Evolutionary conservation across 1,139 yeast genomes (phyloP), one percentile per base, ranked within the genome.

Genomic region (Saccharomyces hybrid): DNA sequence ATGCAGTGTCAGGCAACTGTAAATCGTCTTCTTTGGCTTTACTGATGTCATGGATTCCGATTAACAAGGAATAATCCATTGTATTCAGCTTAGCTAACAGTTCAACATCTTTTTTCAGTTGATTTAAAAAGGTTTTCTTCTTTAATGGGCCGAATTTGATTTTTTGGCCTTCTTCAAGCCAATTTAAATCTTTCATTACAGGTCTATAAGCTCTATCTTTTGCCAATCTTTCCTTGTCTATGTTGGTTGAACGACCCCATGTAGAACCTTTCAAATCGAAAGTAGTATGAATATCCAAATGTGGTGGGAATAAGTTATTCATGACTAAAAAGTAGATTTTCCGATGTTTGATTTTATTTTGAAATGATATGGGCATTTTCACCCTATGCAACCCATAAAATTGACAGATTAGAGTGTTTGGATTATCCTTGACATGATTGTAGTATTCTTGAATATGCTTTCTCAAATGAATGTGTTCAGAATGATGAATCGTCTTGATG

Each of bases 281-380:
- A 46, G 93, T 88, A 50, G 81, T 73, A 67, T 90, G 96, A 57
- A 93, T 85, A 60, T 88, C 95, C 55, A 93, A 78, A 66, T 89
- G 91, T 5, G 98, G 96, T 0, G 99, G 99, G 71, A 95, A 93
- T 53, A 95, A 76, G 67, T 95, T 95, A 73, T 95, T 95, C 99
- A 95, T 95, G 48, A 95, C 97, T 54, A 95, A 78, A 63, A 95
- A 93, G 71, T 95, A 96, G 47, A 93, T 89, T 68, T 89, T 91
- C 57, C 95, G 81, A 55, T 78, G 78, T 47, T 81, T 82, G 20
- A 73, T 64, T 41, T 71, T 71, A 52, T 64, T 65, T 58, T 66
- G 64, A 48, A 68, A 67, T 23, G 85, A 82, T 46, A 87, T 79
- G 9, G 93, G 96, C 82, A 93, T 84, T 68, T 93, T 91, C 51